Conservation (phyloP, 495 filamentous ascomycete genomes). For the Bombardia bombarda region DNA sequence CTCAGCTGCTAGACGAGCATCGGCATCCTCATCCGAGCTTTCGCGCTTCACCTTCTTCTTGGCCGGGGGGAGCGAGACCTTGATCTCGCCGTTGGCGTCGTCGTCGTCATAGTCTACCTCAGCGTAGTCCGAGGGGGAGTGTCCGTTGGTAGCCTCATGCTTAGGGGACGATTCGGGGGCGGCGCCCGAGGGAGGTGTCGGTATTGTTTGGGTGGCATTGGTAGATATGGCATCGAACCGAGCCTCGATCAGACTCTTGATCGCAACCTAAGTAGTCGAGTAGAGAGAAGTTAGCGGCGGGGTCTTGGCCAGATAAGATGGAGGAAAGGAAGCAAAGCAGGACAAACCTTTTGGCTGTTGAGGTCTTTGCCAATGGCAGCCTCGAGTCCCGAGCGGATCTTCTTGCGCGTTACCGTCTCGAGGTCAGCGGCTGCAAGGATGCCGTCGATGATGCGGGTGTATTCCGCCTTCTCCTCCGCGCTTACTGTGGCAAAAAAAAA, state of each 20-base stretch:
- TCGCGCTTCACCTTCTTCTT: conserved; percentile 52
- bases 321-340: not conserved
- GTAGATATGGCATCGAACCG: conserved; percentile 78
- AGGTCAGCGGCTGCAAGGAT: conserved; percentile 79
- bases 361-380: conserved; percentile 66
- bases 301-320: too few species aligned
- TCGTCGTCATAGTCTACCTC: conserved; percentile 21
- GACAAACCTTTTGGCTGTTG: conserved; percentile 71
- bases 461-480: conserved; percentile 57
- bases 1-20: conserved; percentile 76
- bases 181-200: conserved; percentile 25
- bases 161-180: conserved; percentile 15
- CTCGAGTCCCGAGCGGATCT: conserved; percentile 80
- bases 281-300: not conserved
- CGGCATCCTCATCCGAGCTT: conserved; percentile 54
- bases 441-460: conserved; percentile 81
- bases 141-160: conserved; percentile 27
- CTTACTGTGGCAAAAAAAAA: conserved; percentile 61
- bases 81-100: conserved; percentile 37
- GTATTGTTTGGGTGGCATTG: conserved; percentile 27
- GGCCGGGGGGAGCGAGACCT: conserved; percentile 44
- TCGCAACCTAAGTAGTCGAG: conserved; percentile 26
- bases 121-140: conserved; percentile 24
- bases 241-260: conserved; percentile 77
- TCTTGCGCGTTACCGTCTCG: conserved; percentile 84